Evolutionary conservation across 371 early-diverging fungal species (phyloP), one percentile per base, ranked within the genome.

Genomic region (Nematocida sp.): DNA sequence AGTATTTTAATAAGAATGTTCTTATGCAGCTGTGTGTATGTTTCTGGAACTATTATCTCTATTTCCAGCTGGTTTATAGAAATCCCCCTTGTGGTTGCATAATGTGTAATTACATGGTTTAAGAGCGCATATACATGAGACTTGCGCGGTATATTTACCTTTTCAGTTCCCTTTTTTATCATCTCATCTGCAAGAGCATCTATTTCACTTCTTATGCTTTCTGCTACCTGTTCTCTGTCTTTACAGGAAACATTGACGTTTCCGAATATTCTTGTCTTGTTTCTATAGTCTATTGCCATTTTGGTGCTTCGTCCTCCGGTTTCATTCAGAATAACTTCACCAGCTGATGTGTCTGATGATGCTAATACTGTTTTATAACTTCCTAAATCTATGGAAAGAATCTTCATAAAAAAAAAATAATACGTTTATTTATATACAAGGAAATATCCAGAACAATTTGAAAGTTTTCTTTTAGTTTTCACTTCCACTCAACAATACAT

Each of bases 381-480:
- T 44, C 80, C 80, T 58, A 78, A 55, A 42, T 78, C 80, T 45
- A 78, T 78, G 11, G 70, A 56, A 33, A 78, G 57, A 20, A 78
- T 66, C 46, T 78, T 78, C 80, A 78, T 78, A 47, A 67, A 78
- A 78, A 64, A 64, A 78, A 67, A 67, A 67, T 62, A 50, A 60
- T 6, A 1, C 15, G 15, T 15, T 7, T 58, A 25, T 58, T 39
- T 40, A 73, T 62, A 33, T 44, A 45, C 15, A 45, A 13, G 50
- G 67, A 67, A 67, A 67, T 23, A 47, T 67, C 67, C 67, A 52
- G 50, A 67, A 67, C 7, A 47, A 13, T 47, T 18, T 13, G 18
- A 50, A 50, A 18, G 52, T 18, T 50, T 9, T 50, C 18, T 50
- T 50, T 50, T 13, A 50, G 18, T 50, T 50, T 50, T 18, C 52